Percentiles rank a stretch among this genome's conserved stretches.
Evolutionary conservation across 768 basidiomycete species (phyloP).

Genomic region (Tephrocybe sp.): DNA sequence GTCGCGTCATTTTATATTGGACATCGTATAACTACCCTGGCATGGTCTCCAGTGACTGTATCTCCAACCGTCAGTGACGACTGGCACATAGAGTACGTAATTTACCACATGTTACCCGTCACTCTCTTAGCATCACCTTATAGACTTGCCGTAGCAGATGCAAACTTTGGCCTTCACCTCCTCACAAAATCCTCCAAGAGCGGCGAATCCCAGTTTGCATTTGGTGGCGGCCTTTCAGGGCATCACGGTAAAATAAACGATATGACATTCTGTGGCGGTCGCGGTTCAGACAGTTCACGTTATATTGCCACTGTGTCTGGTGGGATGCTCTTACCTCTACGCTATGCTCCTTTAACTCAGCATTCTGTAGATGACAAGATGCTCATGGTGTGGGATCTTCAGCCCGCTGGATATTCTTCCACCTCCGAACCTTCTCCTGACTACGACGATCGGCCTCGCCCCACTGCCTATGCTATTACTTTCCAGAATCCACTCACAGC

Average conservation of each 20-base stretch:
- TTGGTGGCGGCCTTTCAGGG: constrained; percentile 79
- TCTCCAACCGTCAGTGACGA: constrained; percentile 63
- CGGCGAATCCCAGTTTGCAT: constrained; percentile 57
- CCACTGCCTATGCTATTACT: constrained; percentile 72
- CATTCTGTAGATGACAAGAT: constrained; percentile 65
- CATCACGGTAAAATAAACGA: constrained; percentile 79
- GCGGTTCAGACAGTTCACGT: constrained; percentile 59
- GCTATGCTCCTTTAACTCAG: constrained; percentile 8
- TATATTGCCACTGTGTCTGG: constrained; percentile 84
- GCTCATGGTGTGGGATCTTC: constrained; percentile 86
- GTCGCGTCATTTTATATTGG: constrained; percentile 78
- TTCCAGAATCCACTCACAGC: constrained; percentile 72
- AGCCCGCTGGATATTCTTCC: constrained; percentile 47
- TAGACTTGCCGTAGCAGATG: constrained; percentile 69
- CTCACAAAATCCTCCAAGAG: constrained; percentile 52
- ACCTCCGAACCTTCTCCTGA: constrained; percentile 32
- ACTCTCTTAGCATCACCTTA: not conserved
- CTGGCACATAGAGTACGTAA: constrained; percentile 71
- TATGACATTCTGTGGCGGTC: constrained; percentile 78
- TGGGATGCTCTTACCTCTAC: constrained; percentile 21
- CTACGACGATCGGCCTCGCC: constrained; percentile 50
- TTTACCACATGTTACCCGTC: not conserved
- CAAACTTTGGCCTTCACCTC: constrained; percentile 69
- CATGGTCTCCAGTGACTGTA: constrained; percentile 70
- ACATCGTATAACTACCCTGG: constrained; percentile 64